Conservation (phyloP, 352 stramenopile genomes). For the Plasmopara halstedii region DNA sequence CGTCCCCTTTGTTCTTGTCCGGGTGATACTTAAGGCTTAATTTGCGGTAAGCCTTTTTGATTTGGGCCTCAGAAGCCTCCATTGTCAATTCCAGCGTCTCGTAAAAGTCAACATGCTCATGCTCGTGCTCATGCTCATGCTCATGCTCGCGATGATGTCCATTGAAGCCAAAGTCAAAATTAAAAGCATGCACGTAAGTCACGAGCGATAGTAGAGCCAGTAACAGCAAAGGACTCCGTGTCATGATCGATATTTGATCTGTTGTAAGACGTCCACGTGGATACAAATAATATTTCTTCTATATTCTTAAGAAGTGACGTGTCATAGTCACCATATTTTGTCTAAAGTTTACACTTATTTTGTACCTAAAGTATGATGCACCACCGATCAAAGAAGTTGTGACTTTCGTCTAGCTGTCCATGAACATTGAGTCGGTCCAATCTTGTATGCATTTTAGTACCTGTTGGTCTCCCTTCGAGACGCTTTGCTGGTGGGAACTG, state of each 20-base stretch:
- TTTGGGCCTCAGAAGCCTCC: conserved; percentile 82
- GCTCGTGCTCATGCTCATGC: conserved; percentile 40
- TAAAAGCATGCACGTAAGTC: conserved; percentile 28
- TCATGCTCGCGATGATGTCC: conserved; percentile 35
- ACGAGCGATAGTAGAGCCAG: conserved; percentile 26
- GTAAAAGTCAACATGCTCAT: conserved; percentile 74
- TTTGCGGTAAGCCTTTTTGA: conserved; percentile 94
- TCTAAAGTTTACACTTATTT: neutral
- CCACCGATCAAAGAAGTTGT: conserved; percentile 61
- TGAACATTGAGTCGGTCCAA: conserved; percentile 49
- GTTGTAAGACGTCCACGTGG: no score
- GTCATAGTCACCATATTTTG: neutral
- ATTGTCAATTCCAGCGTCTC: conserved; percentile 69
- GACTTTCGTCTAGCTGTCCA: conserved; percentile 44
- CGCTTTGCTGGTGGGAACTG: conserved; percentile 28
- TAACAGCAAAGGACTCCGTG: conserved; percentile 22
- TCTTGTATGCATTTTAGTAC: conserved; percentile 31
- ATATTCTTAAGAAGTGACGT: neutral
- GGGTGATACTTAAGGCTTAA: conserved; percentile 95
- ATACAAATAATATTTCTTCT: conserved; percentile 1
- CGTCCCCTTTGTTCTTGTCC: conserved; percentile 83
- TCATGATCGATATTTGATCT: conserved; percentile 8
- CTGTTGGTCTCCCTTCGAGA: conserved; percentile 45
- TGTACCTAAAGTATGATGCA: conserved; percentile 53
- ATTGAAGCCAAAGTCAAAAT: conserved; percentile 46